Evolutionary conservation across 2,329 filamentous ascomycete genomes (phyloP), one percentile per base, ranked within the genome.

Genomic region (Aspergillus sp.): DNA sequence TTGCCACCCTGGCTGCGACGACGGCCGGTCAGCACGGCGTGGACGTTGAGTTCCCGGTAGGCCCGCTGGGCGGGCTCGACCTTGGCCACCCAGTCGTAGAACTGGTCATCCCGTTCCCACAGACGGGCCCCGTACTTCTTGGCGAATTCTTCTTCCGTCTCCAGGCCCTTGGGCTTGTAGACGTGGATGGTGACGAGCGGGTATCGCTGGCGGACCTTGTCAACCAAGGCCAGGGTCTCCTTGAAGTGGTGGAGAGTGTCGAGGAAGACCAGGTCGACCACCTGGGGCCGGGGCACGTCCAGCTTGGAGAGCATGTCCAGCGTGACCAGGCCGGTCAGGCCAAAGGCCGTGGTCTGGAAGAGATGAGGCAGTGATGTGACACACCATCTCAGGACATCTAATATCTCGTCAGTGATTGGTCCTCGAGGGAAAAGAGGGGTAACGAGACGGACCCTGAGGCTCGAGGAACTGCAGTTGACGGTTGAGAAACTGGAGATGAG

Each of bases 1-100:
- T 94, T 91, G 58, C 91, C 93, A 57, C 94, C 94, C 76, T 99
- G 94, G 58, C 90, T 95, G 61, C 90, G 86, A 57, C 94, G 85
- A 54, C 94, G 90, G 49, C 94, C 94, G 43, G 94, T 99, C 59
- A 99, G 81, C 48, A 97, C 89, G 49, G 94, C 94, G 52, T 88
- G 88, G 52, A 97, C 92, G 65, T 88, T 84, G 54, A 97, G 83
- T 58, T 96, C 88, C 16, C 86, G 80, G 75, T 97, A 97, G 5
- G 94, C 91, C 56, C 94, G 86, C 76, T 96, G 87, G 50, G 92
- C 90, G 14, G 94, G 94, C 79, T 99, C 94, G 45, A 99, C 94
- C 80, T 99, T 99, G 76, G 92, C 94, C 58, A 94, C 81, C 81
- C 90, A 97, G 81, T 99, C 94, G 76, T 99, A 99, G 66, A 93